Percentiles rank a stretch among this genome's conserved stretches.
Conservation (phyloP, 257 asterid genomes). For the Echium plantagineum region DNA sequence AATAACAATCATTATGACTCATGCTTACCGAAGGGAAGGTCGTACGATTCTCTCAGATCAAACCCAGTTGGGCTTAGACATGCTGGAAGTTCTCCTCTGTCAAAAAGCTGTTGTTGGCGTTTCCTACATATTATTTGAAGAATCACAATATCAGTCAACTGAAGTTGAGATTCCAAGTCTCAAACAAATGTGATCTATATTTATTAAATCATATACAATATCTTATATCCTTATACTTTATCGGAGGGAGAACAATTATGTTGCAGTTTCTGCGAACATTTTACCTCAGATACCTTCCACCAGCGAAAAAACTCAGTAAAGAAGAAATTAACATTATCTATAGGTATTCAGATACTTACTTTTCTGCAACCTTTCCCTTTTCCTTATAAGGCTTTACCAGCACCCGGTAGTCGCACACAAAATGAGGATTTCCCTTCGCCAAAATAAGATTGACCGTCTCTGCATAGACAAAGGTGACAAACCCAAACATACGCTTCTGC, state of each 20-base stretch:
- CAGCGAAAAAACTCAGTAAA: background rate
- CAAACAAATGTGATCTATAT: background rate
- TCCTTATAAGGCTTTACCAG: constrained; percentile 67
- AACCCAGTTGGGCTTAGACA: constrained; percentile 60
- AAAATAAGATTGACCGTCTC: constrained; percentile 52
- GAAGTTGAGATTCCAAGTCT: background rate
- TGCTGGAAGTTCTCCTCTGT: constrained; percentile 49
- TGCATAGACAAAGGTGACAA: constrained; percentile 57
- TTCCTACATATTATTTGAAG: constrained; percentile 33
- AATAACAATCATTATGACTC: background rate
- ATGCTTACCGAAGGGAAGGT: constrained; percentile 58
- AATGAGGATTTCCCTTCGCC: constrained; percentile 65
- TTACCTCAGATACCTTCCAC: background rate
- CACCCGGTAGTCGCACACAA: constrained; percentile 46
- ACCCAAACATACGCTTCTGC: constrained; percentile 85
- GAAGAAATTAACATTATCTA: background rate
- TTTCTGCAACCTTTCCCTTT: constrained; percentile 57
- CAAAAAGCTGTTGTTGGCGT: constrained; percentile 57
- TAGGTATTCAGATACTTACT: constrained; percentile 18
- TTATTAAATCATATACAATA: background rate
- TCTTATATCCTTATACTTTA: too few species aligned
- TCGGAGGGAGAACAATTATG: background rate
- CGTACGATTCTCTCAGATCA: constrained; percentile 61
- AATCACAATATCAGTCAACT: constrained; percentile 7
- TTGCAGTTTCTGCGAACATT: background rate